Base-by-base conservation (phyloP, 345 rosid species). In the Mallotus nudiflorus region DNA sequence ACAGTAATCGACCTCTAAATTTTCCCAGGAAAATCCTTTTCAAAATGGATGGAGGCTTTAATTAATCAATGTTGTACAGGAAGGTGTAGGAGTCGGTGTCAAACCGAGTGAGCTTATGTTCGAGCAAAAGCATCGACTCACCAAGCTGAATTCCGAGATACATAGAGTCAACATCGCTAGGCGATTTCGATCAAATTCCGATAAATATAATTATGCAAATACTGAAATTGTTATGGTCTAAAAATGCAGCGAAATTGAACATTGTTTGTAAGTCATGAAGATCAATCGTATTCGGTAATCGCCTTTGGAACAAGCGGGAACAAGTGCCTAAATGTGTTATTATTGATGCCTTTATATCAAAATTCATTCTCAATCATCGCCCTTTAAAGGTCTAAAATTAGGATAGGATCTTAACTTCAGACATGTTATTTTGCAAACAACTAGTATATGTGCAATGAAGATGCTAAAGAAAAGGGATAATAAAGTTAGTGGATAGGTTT, bases 251-350 rank as follows among this genome's bases (percentile, higher is more conserved):
- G 29, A 87, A 65, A 72, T 77, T 88, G 74, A 75, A 80, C 69
- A 52, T 77, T 11, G 74, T 87, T 1, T 79, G 84, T 70, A 82
- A 69, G 77, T 72, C 87, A 3, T 88, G 88, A 89, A 73, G 78
- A 40, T 73, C 60, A n/a, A 37, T 91, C 24, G 85, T 85, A 44
- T 56, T 78, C 3, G 88, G 80, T 70, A 77, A 90, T 75, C 86
- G 85, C 35, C 84, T 90, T 14, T 94, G 98, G 98, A 73, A 86
- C 57, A 85, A 85, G 70, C 82, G 97, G 51, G 83, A 70, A 68
- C 86, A 78, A 71, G 91, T 87, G 14, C 85, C 82, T 4, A 93
- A 91, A 62, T 78, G 95, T 58, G 70, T 94, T 46, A 87, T 94
- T 42, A 80, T 94, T 68, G 98, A 94, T 73, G 97, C n/a, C n/a